Evolutionary conservation across 805 yeast genomes (phyloP).

Genomic region (Ogataea populi-albae): DNA sequence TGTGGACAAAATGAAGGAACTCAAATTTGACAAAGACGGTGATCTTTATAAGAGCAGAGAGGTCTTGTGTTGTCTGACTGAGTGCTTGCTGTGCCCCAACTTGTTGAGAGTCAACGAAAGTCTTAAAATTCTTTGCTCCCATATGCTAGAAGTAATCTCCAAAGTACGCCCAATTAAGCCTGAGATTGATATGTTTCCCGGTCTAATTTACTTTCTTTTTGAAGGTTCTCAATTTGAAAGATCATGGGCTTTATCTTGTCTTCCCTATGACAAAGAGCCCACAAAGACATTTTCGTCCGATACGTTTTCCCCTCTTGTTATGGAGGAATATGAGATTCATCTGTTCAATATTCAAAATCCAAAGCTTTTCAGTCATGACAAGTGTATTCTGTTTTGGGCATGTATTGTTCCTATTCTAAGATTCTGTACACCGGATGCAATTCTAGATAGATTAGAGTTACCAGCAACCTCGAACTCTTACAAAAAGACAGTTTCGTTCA

Average conservation of each 20-base stretch:
- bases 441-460: slow-evolving; percentile 27
- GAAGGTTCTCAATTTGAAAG: slow-evolving; percentile 49
- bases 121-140: slow-evolving; percentile 38
- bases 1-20: slow-evolving; percentile 11
- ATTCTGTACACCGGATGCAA: slow-evolving; percentile 34
- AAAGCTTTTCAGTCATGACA: slow-evolving; percentile 39
- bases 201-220: slow-evolving; percentile 50
- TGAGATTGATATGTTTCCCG: slow-evolving; percentile 38
- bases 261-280: slow-evolving; percentile 20
- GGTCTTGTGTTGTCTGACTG: slow-evolving; percentile 37
- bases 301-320: slow-evolving; percentile 36
- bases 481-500: slow-evolving; percentile 24
- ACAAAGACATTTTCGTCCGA: slow-evolving; percentile 4
- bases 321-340: slow-evolving; percentile 57
- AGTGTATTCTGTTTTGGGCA: slow-evolving; percentile 49
- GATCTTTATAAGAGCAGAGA: slow-evolving; percentile 25
- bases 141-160: slow-evolving; percentile 31
- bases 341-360: slow-evolving; percentile 54
- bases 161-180: slow-evolving; percentile 13
- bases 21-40: slow-evolving; percentile 22
- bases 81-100: slow-evolving; percentile 52
- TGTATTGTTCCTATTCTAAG: slow-evolving; percentile 36
- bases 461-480: slow-evolving; percentile 29
- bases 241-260: slow-evolving; percentile 44
- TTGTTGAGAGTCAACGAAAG: slow-evolving; percentile 39